These are phyloP conservation scores for Elongisporangium anandrum DNA, from an alignment of 352 stramenopile species.

Conservation along the genomic window DNA sequence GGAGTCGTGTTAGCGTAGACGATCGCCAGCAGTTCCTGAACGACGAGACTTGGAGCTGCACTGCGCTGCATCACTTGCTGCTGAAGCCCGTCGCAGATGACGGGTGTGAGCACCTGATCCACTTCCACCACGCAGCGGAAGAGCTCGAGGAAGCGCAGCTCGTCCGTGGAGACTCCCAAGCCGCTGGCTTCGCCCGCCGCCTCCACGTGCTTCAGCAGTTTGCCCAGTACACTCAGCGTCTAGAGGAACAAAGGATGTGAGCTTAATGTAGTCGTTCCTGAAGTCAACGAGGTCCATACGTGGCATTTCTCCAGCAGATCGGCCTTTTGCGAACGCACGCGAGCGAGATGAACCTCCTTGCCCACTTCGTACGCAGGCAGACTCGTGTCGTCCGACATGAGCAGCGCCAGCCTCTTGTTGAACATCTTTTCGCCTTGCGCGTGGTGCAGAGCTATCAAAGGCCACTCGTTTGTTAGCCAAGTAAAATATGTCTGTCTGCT, in stretches of 20 bases:
- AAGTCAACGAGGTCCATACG: slow-evolving; percentile 7
- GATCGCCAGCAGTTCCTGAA: background rate
- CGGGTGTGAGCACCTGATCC: slow-evolving; percentile 55
- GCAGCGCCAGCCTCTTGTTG: slow-evolving; percentile 36
- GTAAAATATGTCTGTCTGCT: slow-evolving; percentile 1
- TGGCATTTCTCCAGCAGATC: slow-evolving; percentile 57
- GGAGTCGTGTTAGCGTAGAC: background rate
- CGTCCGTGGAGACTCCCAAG: slow-evolving; percentile 38
- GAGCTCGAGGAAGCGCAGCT: slow-evolving; percentile 65
- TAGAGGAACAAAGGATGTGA: slow-evolving; percentile 4
- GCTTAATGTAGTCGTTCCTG: background rate
- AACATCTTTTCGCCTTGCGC: slow-evolving; percentile 68
- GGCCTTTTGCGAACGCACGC: slow-evolving; percentile 52
- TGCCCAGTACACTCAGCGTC: slow-evolving; percentile 46
- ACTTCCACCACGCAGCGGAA: slow-evolving; percentile 66
- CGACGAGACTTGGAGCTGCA: background rate
- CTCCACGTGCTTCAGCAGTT: slow-evolving; percentile 45
- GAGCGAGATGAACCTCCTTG: slow-evolving; percentile 55
- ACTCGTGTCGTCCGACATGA: slow-evolving; percentile 46
- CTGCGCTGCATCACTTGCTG: slow-evolving; percentile 14
- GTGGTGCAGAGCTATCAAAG: slow-evolving; percentile 53
- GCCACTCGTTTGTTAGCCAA: no score
- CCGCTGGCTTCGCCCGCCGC: slow-evolving; percentile 31
- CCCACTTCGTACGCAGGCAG: slow-evolving; percentile 48
- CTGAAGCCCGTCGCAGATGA: slow-evolving; percentile 47